phyloP scores from a whole-genome alignment of 1,284 basidiomycete species.

The Schizophyllum amplum region DNA sequence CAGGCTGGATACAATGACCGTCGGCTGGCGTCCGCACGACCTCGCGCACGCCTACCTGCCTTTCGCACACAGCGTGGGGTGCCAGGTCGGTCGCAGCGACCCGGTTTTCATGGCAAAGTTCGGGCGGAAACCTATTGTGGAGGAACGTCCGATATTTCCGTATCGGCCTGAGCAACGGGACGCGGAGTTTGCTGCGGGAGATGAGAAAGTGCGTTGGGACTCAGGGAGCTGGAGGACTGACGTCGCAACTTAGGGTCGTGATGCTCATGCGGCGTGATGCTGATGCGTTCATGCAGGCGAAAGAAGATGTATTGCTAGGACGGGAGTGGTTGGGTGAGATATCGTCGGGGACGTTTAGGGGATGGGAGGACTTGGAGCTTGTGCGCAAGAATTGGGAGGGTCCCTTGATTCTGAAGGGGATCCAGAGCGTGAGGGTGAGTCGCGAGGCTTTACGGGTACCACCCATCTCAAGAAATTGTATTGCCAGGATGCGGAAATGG shows the following conservation, averaged over 20 bases:
- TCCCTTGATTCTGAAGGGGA: conserved; percentile 63
- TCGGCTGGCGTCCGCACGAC: conserved; percentile 68
- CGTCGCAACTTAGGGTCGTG: no score
- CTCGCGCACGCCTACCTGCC: conserved; percentile 52
- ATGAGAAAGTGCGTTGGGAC: conserved; percentile 25
- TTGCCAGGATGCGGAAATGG: conserved; percentile 60
- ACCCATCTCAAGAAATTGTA: neutral
- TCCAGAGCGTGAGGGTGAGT: conserved; percentile 32
- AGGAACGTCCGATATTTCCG: conserved; percentile 44
- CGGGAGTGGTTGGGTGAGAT: conserved; percentile 47
- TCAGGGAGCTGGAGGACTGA: no score
- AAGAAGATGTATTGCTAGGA: conserved; percentile 29
- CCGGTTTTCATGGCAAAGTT: conserved; percentile 61
- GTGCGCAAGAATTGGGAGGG: conserved; percentile 64
- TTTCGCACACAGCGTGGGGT: conserved; percentile 53
- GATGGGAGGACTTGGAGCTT: conserved; percentile 60
- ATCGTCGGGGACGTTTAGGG: conserved; percentile 48
- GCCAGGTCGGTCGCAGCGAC: conserved; percentile 54
- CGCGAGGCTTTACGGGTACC: neutral
- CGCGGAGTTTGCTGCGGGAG: conserved; percentile 31
- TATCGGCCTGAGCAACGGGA: conserved; percentile 42
- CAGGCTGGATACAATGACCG: conserved; percentile 48
- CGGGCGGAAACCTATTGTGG: conserved; percentile 31
- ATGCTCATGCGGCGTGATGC: no score
- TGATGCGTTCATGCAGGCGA: conserved; percentile 20